Base-by-base conservation (phyloP, 176 grass and related monocot species). In the Rhynchospora tenuis region DNA sequence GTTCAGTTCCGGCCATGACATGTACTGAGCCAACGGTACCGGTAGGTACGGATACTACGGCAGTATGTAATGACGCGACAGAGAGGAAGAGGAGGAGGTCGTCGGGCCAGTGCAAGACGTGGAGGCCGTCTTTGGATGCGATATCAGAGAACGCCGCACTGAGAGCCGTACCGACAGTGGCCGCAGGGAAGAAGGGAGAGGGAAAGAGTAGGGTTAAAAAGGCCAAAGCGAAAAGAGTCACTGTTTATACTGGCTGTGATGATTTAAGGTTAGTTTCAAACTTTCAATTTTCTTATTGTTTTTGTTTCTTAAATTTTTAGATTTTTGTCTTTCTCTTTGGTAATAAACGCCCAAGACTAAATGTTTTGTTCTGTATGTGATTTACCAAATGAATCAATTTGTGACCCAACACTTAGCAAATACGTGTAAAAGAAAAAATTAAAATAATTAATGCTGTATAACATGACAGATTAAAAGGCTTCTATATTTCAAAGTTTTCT, bases 101-200 rank as follows among this genome's bases (percentile, higher is more conserved):
- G 42, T 73, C 82, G 14, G 52, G 61, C 3, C 74, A 83, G 19
- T 46, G 81, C 0, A 76, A 83, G 73, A 67, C 91, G 29, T 96
- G 91, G 91, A 92, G 85, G 69, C 93, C 93, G 31, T 87, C 93
- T 71, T 88, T 96, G 38, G 68, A 83, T 17, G 69, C 87, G 31
- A 96, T 96, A 85, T 93, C 89, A n/a, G 93, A 96, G 85, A 88
- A 87, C 73, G 85, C 82, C 68, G 55, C 88, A 42, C 56, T 86
- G 84, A 76, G 54, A 7, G 27, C 64, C 9, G 26, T 76, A 38
- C 24, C 72, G 20, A 16, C 46, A 9, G 4, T 44, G 28, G 48
- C 69, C 0, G n/a, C 70, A 50, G 31, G 14, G 28, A 63, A 78
- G 75, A 73, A 26, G 78, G 74, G 82, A 48, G 48, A 51, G 22